Evolutionary conservation across 441 rosid species (phyloP), one percentile per base, ranked within the genome.

Genomic region (Populus hybrid): DNA sequence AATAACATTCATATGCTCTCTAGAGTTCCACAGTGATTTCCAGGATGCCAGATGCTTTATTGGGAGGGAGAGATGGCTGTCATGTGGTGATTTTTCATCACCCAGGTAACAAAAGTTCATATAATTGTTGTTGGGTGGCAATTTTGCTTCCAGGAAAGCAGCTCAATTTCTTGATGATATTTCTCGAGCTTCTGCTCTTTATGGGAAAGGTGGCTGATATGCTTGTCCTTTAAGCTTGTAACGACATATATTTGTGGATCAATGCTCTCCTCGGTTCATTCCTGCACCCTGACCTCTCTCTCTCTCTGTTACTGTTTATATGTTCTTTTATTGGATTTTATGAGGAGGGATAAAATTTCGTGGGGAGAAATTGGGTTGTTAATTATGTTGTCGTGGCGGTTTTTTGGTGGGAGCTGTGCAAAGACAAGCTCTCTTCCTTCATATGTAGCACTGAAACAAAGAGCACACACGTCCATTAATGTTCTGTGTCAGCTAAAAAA

Each of bases 1-100:
- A 20, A 75, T 26, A 3, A 68, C n/a, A 38, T 72, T 63, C 69
- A 38, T 57, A 14, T 74, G 81, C 80, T 65, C 30, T 40, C 11
- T 23, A 24, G 69, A 67, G 61, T 50, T 57, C 40, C 69, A 71
- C 42, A 38, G 71, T 71, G 53, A 67, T 35, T 50, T 32, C 50
- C 46, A 46, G 67, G 80, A 70, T 67, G 63, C 42, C 46, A 28
- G 71, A 67, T 68, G 63, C 30, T 69, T 23, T 21, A 72, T 63
- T 70, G 6, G 6, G 20, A 23, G 66, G 65, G 75, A 34, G 59
- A 59, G 81, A 67, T 20, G 21, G 20, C 38, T 23, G 73, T 65
- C 36, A 28, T 32, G 38, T 53, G 66, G 74, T 59, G 50, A 68
- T 65, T 12, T 30, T 59, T 40, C 76, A 70, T 69, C 73, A 42